Evolutionary conservation across 352 stramenopile species (phyloP).

Genomic region (Globisporangium splendens): DNA sequence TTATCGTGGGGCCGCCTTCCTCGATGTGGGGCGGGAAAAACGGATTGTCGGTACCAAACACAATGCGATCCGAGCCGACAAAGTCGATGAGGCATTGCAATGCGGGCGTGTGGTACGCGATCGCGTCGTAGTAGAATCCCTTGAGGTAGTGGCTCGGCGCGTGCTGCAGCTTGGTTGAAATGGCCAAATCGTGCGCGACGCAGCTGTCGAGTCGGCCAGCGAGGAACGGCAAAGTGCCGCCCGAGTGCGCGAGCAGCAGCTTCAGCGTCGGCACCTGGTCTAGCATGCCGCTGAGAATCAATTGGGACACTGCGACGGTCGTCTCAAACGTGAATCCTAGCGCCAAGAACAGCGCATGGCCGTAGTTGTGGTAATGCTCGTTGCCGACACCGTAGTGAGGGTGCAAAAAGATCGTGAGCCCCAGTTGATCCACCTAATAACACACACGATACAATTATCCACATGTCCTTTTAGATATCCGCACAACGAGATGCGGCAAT

Average conservation of each 20-base stretch:
- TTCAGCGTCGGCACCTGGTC: constrained; percentile 44
- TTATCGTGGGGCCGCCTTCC: constrained; percentile 8
- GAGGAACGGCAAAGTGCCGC: constrained; percentile 58
- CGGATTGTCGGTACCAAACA: constrained; percentile 64
- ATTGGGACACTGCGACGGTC: constrained; percentile 48
- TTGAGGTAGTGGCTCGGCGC: constrained; percentile 50
- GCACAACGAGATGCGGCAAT: too few species aligned
- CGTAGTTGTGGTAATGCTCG: constrained; percentile 52
- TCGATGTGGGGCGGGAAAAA: constrained; percentile 47
- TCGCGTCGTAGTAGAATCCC: constrained; percentile 59
- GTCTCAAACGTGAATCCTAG: constrained; percentile 72
- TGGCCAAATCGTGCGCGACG: constrained; percentile 47
- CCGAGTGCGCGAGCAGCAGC: constrained; percentile 57
- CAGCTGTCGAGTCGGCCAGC: constrained; percentile 57
- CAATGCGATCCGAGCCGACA: constrained; percentile 43
- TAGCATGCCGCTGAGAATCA: constrained; percentile 54
- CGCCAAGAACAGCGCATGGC: constrained; percentile 54
- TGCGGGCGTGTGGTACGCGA: constrained; percentile 50
- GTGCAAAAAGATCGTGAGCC: constrained; percentile 57
- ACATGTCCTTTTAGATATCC: background rate
- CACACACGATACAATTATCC: too few species aligned
- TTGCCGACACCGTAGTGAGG: constrained; percentile 68
- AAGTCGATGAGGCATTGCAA: constrained; percentile 57
- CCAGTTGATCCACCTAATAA: constrained; percentile 24
- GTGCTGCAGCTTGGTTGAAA: constrained; percentile 33